A percentile compares a stretch with the other conserved stretches of the same genome.
These are phyloP conservation scores for Dendrocalamus sinicus DNA, from an alignment of 176 grass and related monocot genomes.

Conservation along the genomic window DNA sequence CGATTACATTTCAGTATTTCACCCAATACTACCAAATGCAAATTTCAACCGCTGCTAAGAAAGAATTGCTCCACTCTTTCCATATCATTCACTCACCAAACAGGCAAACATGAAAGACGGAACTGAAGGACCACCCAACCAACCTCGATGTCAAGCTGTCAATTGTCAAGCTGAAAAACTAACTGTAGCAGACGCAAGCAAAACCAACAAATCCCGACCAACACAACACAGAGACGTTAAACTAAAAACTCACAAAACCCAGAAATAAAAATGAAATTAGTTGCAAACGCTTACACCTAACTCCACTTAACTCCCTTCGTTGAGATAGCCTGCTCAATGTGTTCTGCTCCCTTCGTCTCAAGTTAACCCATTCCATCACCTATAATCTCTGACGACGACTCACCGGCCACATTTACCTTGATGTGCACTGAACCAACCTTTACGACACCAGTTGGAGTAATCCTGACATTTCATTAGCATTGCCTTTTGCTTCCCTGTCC, in stretches of 20 bases:
- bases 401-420: slow-evolving; percentile 53
- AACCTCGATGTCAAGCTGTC: slow-evolving; percentile 32
- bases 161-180: slow-evolving; percentile 20
- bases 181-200: slow-evolving; percentile 32
- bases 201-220: slow-evolving; percentile 40
- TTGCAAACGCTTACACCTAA: slow-evolving; percentile 17
- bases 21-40: slow-evolving; percentile 34
- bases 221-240: slow-evolving; percentile 32
- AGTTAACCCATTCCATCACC: slow-evolving; percentile 23
- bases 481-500: slow-evolving; percentile 6
- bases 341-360: slow-evolving; percentile 26
- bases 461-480: background rate
- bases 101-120: background rate
- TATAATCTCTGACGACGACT: slow-evolving; percentile 49
- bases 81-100: slow-evolving; percentile 4
- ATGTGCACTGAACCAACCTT: slow-evolving; percentile 72
- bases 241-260: slow-evolving; percentile 28
- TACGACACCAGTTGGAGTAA: slow-evolving; percentile 45
- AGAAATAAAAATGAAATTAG: slow-evolving; percentile 42
- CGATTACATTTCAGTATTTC: slow-evolving; percentile 29
- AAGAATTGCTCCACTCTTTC: background rate
- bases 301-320: slow-evolving; percentile 9
- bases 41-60: background rate
- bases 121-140: slow-evolving; percentile 24
- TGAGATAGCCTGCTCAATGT: slow-evolving; percentile 21